Evolutionary conservation across 177 flowering plant genomes (phyloP).

Genomic region (Telopea speciosissima): DNA sequence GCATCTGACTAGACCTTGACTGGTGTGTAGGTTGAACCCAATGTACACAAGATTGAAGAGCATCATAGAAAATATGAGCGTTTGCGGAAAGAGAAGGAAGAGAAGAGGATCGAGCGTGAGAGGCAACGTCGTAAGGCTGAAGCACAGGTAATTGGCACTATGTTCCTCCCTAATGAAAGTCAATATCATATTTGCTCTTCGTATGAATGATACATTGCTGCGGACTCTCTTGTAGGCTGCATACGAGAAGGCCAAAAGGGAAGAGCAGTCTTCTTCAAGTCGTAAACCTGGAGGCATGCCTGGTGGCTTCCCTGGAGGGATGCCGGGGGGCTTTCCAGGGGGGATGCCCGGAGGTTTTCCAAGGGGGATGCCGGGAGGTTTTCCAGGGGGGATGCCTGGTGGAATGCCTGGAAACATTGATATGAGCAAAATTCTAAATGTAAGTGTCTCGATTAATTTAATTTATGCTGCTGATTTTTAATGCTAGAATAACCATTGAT

Average conservation of each 20-base stretch:
- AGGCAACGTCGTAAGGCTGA: conserved; percentile 71
- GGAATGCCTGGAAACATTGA: conserved; percentile 80
- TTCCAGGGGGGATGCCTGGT: conserved; percentile 44
- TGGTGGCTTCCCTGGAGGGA: conserved; percentile 43
- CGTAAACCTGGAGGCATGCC: conserved; percentile 45
- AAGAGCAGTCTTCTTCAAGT: conserved; percentile 74
- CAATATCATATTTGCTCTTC: neutral
- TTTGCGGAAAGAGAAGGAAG: conserved; percentile 64
- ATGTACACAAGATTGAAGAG: conserved; percentile 76
- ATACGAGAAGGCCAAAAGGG: conserved; percentile 85
- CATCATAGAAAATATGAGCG: conserved; percentile 78
- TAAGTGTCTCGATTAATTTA: conserved; percentile 25
- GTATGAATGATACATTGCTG: conserved; percentile 1
- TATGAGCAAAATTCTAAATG: conserved; percentile 83
- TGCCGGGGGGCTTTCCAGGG: conserved; percentile 48
- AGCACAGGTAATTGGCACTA: conserved; percentile 52
- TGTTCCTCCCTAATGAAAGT: neutral
- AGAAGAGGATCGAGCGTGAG: conserved; percentile 58
- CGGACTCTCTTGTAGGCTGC: conserved; percentile 55
- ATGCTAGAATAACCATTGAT: neutral
- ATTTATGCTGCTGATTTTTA: neutral
- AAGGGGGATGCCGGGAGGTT: conserved; percentile 26
- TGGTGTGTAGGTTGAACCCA: conserved; percentile 62
- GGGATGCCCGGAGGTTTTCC: conserved; percentile 43
- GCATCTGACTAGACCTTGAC: conserved; percentile 3